Evolutionary conservation across 352 stramenopile species (phyloP).

Genomic region (Phytophthora sansomeana): DNA sequence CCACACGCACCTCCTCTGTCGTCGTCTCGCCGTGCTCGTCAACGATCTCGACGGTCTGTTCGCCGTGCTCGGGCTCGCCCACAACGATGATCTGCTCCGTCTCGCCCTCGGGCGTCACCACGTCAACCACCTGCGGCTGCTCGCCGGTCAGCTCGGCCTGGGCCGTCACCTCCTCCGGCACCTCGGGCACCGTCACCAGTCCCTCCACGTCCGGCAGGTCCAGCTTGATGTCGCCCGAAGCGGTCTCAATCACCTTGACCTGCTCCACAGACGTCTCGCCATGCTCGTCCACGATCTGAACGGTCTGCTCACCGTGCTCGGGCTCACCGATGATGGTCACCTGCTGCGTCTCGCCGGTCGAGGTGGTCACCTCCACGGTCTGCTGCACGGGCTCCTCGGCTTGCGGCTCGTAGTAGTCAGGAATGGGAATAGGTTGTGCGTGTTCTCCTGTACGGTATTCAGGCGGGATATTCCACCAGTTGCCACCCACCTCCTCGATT

Average conservation of each 20-base stretch:
- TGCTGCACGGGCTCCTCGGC: background rate
- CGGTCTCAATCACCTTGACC: conserved; percentile 13
- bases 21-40: conserved; percentile 12
- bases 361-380: conserved; percentile 9
- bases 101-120: conserved; percentile 11
- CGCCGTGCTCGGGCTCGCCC: conserved; percentile 18
- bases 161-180: conserved; percentile 37
- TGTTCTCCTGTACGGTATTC: too few species aligned
- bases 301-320: conserved; percentile 13
- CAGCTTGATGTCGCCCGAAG: conserved; percentile 3
- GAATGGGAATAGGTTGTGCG: too few species aligned
- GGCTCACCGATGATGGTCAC: conserved; percentile 12
- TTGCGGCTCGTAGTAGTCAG: too few species aligned
- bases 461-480: too few species aligned
- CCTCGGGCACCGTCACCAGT: conserved; percentile 9
- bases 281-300: conserved; percentile 13
- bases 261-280: conserved; percentile 11
- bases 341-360: conserved; percentile 7
- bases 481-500: too few species aligned
- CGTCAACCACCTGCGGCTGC: conserved; percentile 14
- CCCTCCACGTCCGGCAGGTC: conserved; percentile 11
- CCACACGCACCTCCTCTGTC: conserved; percentile 7
- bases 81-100: conserved; percentile 15
- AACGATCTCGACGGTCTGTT: conserved; percentile 13
- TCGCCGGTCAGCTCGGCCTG: conserved; percentile 10